Conservation (phyloP, 306 rosid genomes). For the Acacia acuminata region DNA sequence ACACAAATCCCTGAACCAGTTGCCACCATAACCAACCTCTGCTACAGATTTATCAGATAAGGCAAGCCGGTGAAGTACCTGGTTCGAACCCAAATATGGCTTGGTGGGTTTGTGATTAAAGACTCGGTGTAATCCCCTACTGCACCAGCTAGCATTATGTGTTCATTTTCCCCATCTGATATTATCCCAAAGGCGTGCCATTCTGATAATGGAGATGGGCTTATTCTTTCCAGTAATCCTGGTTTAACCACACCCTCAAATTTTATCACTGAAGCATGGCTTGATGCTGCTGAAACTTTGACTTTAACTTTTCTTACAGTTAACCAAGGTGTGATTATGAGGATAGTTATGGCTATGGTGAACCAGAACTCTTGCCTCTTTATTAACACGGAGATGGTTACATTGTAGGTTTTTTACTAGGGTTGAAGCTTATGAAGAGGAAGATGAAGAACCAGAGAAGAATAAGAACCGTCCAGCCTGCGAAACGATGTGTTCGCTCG, state of each 20-base stretch:
- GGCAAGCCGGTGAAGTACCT: conserved; percentile 48
- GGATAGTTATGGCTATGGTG: conserved; percentile 36
- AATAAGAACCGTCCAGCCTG: conserved; percentile 57
- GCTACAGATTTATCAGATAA: conserved; percentile 42
- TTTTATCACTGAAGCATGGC: conserved; percentile 45
- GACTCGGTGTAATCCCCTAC: conserved; percentile 50
- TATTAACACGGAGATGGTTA: conserved; percentile 9
- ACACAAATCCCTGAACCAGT: conserved; percentile 73
- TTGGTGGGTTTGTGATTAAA: conserved; percentile 34
- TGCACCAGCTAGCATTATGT: conserved; percentile 53
- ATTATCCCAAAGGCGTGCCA: conserved; percentile 60
- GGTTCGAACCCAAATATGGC: conserved; percentile 43
- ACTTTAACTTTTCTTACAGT: conserved; percentile 41
- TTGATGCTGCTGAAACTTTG: conserved; percentile 32
- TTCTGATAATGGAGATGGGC: conserved; percentile 50
- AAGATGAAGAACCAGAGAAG: conserved; percentile 42
- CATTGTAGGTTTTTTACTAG: conserved; percentile 24
- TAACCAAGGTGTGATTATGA: conserved; percentile 49
- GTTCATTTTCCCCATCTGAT: conserved; percentile 42
- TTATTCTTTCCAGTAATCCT: conserved; percentile 49
- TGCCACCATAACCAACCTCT: conserved; percentile 44
- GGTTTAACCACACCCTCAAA: conserved; percentile 46
- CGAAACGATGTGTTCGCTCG: conserved; percentile 64
- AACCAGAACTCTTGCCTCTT: conserved; percentile 43
- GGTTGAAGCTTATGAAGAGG: conserved; percentile 29